phyloP scores from a whole-genome alignment of 1,284 basidiomycete species.

The Boletus albobrunnescens region DNA sequence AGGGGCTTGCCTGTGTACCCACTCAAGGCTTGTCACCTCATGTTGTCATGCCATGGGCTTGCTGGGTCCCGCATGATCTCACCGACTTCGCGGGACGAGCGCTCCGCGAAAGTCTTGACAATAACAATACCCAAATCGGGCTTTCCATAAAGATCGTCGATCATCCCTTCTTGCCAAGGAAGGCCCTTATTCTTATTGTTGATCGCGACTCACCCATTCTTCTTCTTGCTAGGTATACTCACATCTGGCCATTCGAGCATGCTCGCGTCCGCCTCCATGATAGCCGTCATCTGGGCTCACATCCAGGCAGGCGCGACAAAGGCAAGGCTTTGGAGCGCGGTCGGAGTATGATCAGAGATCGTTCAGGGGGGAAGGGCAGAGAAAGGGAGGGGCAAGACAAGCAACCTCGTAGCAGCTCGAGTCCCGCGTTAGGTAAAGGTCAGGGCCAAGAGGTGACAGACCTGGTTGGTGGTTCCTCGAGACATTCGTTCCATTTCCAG shows the following conservation, averaged over 20 bases:
- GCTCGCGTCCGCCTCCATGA: slow-evolving; percentile 74
- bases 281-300: slow-evolving; percentile 30
- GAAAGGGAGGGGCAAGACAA: slow-evolving; percentile 11
- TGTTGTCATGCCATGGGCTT: too few species aligned
- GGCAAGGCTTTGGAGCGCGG: slow-evolving; percentile 17
- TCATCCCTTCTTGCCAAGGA: too few species aligned
- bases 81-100: neutral
- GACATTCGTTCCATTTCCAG: slow-evolving; percentile 11
- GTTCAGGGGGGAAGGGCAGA: slow-evolving; percentile 6
- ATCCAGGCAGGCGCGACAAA: slow-evolving; percentile 25
- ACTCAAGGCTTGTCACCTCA: too few species aligned
- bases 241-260: slow-evolving; percentile 97
- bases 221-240: slow-evolving; percentile 59
- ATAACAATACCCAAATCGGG: neutral
- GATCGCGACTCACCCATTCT: slow-evolving; percentile 9
- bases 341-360: slow-evolving; percentile 13
- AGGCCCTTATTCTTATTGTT: too few species aligned
- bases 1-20: too few species aligned
- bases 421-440: slow-evolving; percentile 13
- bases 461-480: neutral
- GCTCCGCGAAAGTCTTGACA: neutral
- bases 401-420: slow-evolving; percentile 23
- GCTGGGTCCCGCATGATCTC: too few species aligned
- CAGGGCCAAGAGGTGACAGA: neutral
- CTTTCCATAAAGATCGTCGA: slow-evolving; percentile 4